Percentiles rank a stretch among this genome's conserved stretches.
Conservation (phyloP, 305 asterid species). For the Plantago rigida region DNA sequence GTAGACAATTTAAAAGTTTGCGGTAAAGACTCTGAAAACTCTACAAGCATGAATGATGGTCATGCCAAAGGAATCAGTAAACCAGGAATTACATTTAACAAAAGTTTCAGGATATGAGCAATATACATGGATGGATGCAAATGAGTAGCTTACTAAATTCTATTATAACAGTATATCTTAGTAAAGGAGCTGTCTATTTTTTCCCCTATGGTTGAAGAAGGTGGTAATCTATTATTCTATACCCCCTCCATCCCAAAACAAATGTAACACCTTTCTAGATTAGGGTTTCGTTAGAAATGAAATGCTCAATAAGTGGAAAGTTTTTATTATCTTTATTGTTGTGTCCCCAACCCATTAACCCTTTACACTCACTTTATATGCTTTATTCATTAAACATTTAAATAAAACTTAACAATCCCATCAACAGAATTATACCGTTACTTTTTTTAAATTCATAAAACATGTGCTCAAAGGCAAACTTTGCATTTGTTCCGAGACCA, state of each 20-base stretch:
- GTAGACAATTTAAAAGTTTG: conserved; percentile 21
- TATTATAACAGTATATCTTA: conserved; percentile 17
- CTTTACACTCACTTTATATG: too few species aligned
- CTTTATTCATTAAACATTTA: too few species aligned
- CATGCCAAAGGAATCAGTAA: conserved; percentile 9
- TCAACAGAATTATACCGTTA: too few species aligned
- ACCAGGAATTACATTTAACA: conserved; percentile 17
- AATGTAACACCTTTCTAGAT: too few species aligned
- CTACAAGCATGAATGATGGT: conserved; percentile 4
- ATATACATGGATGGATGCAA: not conserved
- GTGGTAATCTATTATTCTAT: too few species aligned
- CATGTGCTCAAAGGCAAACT: not conserved
- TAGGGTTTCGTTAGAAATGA: too few species aligned
- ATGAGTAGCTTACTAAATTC: conserved; percentile 9
- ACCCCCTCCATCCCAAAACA: too few species aligned
- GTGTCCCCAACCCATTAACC: too few species aligned
- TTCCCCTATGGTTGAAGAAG: not conserved
- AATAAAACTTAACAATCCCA: too few species aligned
- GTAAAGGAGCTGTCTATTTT: not conserved
- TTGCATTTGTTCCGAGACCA: too few species aligned
- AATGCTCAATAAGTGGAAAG: too few species aligned
- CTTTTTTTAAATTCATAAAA: not conserved
- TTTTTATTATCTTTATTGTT: too few species aligned
- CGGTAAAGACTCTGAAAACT: not conserved
- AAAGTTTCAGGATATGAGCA: conserved; percentile 4